Evolutionary conservation across 1,139 yeast species (phyloP).

Genomic region (Meyerozyma smithsonii): DNA sequence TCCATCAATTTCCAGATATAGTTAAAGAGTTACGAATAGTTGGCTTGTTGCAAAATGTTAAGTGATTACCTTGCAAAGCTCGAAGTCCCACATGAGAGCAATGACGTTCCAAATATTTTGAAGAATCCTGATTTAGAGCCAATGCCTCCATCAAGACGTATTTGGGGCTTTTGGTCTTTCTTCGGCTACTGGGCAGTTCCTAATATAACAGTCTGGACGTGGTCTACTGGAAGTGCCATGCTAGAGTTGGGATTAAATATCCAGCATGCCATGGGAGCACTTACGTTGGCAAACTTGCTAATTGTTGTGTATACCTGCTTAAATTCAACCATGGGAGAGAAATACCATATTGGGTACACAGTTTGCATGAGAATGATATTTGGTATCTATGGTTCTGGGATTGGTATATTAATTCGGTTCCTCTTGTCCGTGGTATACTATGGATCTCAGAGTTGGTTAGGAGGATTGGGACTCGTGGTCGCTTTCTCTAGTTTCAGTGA

Average conservation of each 20-base stretch:
- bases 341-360: slow-evolving; percentile 30
- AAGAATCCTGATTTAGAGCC: slow-evolving; percentile 16
- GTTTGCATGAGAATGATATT: slow-evolving; percentile 27
- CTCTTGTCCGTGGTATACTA: slow-evolving; percentile 24
- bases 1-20: too few relatives aligned
- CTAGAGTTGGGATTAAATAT: slow-evolving; percentile 2
- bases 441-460: slow-evolving; percentile 34
- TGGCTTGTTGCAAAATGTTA: not conserved
- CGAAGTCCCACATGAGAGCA: not conserved
- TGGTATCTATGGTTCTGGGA: slow-evolving; percentile 25
- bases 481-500: slow-evolving; percentile 12
- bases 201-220: slow-evolving; percentile 6
- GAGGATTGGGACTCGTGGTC: slow-evolving; percentile 17
- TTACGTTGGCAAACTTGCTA: slow-evolving; percentile 1
- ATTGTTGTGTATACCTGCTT: not conserved
- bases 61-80: not conserved
- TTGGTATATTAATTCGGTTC: slow-evolving; percentile 28
- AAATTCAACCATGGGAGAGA: not conserved
- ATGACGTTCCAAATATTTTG: not conserved
- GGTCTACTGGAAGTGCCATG: slow-evolving; percentile 4
- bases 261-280: slow-evolving; percentile 4
- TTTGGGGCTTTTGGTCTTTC: slow-evolving; percentile 16
- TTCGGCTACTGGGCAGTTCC: slow-evolving; percentile 14
- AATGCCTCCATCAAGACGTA: slow-evolving; percentile 16
- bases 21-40: too few relatives aligned